Evolutionary conservation across 208 protist genomes (phyloP).

Genomic region (Crithidia thermophila): DNA sequence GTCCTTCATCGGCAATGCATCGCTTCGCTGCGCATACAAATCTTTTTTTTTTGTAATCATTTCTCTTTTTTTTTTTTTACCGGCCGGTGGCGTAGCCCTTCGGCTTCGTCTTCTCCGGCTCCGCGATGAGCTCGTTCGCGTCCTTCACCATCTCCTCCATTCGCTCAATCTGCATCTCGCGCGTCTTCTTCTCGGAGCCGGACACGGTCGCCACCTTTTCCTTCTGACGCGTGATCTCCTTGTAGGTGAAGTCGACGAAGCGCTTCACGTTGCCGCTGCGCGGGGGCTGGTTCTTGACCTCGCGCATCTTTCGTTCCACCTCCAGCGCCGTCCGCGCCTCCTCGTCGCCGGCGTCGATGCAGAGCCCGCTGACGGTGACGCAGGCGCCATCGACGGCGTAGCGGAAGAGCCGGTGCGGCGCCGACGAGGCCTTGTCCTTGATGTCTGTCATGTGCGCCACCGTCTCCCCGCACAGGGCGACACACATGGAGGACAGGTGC

Average conservation of each 20-base stretch:
- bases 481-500: conserved; percentile 74
- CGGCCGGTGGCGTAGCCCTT: conserved; percentile 62
- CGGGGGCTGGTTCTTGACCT: conserved; percentile 77
- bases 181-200: conserved; percentile 51
- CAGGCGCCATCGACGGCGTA: conserved; percentile 75
- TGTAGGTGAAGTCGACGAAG: conserved; percentile 75
- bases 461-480: conserved; percentile 57
- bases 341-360: conserved; percentile 38
- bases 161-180: conserved; percentile 49
- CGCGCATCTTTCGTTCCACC: conserved; percentile 70
- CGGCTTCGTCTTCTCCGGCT: conserved; percentile 55
- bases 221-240: conserved; percentile 68
- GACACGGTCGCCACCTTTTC: conserved; percentile 52
- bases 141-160: conserved; percentile 80
- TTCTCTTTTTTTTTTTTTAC: too few species aligned
- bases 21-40: too few species aligned
- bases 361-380: conserved; percentile 58
- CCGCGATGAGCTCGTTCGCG: conserved; percentile 51
- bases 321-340: conserved; percentile 50
- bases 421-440: conserved; percentile 61
- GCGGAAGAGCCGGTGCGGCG: conserved; percentile 66
- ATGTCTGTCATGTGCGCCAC: conserved; percentile 50
- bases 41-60: too few species aligned
- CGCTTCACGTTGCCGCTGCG: conserved; percentile 76
- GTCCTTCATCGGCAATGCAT: too few species aligned